A percentile compares a stretch with the other conserved stretches of the same genome.
Evolutionary conservation across 1,284 basidiomycete genomes (phyloP).

Genomic region (Ganoderma meredithae): DNA sequence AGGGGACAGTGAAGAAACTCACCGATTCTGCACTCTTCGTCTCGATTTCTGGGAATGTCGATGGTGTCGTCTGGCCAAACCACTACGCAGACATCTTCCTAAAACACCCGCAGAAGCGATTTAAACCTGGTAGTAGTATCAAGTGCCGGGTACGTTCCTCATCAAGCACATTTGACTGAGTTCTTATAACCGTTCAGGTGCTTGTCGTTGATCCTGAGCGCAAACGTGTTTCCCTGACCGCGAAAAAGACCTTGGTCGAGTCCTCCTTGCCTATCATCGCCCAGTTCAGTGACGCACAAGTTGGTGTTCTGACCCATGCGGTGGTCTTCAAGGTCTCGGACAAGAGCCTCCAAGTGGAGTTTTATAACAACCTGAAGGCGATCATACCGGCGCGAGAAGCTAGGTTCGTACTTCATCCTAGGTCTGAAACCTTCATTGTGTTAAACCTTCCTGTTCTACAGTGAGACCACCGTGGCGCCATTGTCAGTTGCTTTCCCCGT

Average conservation of each 20-base stretch:
- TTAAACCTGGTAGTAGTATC: conserved; percentile 85
- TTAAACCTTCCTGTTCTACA: conserved; percentile 38
- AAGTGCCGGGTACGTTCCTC: conserved; percentile 78
- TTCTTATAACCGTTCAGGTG: conserved; percentile 59
- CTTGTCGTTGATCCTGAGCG: conserved; percentile 85
- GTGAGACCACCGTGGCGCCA: conserved; percentile 70
- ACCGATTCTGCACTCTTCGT: conserved; percentile 86
- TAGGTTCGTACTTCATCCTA: conserved; percentile 55
- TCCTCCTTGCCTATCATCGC: conserved; percentile 79
- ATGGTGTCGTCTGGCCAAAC: conserved; percentile 93
- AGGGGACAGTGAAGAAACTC: conserved; percentile 86
- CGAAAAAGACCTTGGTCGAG: conserved; percentile 92
- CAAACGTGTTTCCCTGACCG: conserved; percentile 87
- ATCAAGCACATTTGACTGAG: background rate
- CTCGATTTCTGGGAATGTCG: conserved; percentile 84
- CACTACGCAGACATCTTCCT: conserved; percentile 96
- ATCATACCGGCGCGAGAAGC: conserved; percentile 84
- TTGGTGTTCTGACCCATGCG: conserved; percentile 83
- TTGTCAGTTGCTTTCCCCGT: conserved; percentile 77
- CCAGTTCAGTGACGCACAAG: conserved; percentile 70
- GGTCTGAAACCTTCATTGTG: background rate
- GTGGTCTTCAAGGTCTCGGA: conserved; percentile 85
- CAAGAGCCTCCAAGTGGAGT: conserved; percentile 85
- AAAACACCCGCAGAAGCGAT: conserved; percentile 92
- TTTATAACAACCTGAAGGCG: conserved; percentile 91